Evolutionary conservation across 257 asterid species (phyloP).

Genomic region (Datura wrightii): DNA sequence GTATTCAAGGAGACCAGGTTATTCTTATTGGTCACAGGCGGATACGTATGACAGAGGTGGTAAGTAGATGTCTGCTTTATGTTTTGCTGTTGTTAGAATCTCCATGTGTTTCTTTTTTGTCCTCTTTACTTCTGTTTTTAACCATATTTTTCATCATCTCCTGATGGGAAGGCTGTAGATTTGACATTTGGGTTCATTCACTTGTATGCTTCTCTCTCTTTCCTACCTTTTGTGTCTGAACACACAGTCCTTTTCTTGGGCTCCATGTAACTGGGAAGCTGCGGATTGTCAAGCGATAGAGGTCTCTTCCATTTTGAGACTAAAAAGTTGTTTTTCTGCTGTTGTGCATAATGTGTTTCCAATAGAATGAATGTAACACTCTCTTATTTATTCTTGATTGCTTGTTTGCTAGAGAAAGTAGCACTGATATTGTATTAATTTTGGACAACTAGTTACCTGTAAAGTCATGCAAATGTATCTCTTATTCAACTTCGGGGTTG

Average conservation of each 20-base stretch:
- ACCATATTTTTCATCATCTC: not conserved
- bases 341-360: not conserved
- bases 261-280: conserved; percentile 7
- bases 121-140: not conserved
- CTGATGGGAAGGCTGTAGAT: not conserved
- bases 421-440: not conserved
- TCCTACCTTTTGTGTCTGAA: conserved; percentile 6
- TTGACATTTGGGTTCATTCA: conserved; percentile 26
- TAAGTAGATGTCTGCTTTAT: conserved; percentile 44
- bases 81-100: not conserved
- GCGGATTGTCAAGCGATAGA: not conserved
- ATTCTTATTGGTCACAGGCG: conserved; percentile 94
- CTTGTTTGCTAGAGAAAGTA: conserved; percentile 14
- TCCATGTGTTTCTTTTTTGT: conserved; percentile 1
- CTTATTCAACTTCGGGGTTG: conserved; percentile 5
- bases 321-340: not conserved
- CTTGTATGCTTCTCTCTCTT: conserved; percentile 3
- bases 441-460: conserved; percentile 1
- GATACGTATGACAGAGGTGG: conserved; percentile 93
- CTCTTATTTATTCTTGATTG: not conserved
- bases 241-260: not conserved
- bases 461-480: not conserved
- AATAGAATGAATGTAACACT: not conserved
- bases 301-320: not conserved
- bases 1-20: conserved; percentile 94